Evolutionary conservation across 179 eudicot species (phyloP).

Genomic region (Beta corolliflora): DNA sequence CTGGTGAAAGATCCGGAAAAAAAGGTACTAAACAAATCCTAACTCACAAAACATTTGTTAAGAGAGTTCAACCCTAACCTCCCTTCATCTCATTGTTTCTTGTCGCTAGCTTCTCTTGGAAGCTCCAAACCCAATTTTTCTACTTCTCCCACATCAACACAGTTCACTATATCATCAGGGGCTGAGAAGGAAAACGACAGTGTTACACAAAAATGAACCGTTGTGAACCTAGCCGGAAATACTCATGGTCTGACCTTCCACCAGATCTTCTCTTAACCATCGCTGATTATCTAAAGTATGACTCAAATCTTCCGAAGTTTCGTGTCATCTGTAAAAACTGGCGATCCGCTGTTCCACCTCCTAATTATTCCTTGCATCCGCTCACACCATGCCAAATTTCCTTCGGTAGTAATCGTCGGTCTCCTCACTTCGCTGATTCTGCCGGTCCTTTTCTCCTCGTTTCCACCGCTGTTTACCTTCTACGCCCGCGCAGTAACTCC

Average conservation of each 20-base stretch:
- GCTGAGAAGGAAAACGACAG: too few relatives aligned
- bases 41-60: too few relatives aligned
- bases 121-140: too few relatives aligned
- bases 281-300: neutral
- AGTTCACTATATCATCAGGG: too few relatives aligned
- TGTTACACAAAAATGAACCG: too few relatives aligned
- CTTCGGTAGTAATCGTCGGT: neutral
- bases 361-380: neutral
- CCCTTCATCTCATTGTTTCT: too few relatives aligned
- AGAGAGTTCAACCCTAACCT: too few relatives aligned
- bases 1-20: too few relatives aligned
- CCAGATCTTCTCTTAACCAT: neutral
- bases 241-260: neutral
- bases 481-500: neutral
- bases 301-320: neutral
- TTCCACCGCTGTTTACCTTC: constrained; percentile 3
- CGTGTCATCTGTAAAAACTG: neutral
- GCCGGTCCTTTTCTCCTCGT: neutral
- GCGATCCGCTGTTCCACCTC: neutral
- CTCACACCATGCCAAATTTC: neutral
- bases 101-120: too few relatives aligned
- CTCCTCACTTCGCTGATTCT: neutral
- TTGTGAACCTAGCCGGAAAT: too few relatives aligned
- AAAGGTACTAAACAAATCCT: too few relatives aligned
- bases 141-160: too few relatives aligned